A percentile compares a stretch with the other conserved stretches of the same genome.
Conservation (phyloP, 257 asterid species). For the Plantago ovata region DNA sequence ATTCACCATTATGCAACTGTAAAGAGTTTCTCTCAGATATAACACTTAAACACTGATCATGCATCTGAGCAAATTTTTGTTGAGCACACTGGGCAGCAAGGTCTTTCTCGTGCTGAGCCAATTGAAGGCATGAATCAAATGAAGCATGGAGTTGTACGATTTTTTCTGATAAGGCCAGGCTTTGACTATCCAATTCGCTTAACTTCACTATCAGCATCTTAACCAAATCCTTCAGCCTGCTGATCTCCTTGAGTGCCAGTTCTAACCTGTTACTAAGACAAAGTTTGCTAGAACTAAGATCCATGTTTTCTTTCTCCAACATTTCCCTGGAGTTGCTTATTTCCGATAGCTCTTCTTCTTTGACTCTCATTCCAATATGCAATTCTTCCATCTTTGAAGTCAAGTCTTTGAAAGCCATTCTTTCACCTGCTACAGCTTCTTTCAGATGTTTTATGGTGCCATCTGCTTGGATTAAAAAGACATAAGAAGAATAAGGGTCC, state of each 20-base stretch:
- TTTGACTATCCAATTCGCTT: slow-evolving; percentile 69
- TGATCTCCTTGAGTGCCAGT: slow-evolving; percentile 55
- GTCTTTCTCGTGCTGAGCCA: slow-evolving; percentile 63
- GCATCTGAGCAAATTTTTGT: slow-evolving; percentile 57
- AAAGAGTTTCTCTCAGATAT: slow-evolving; percentile 61
- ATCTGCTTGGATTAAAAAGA: slow-evolving; percentile 43
- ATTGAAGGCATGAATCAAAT: slow-evolving; percentile 60
- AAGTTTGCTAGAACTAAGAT: slow-evolving; percentile 47
- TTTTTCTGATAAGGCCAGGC: slow-evolving; percentile 54
- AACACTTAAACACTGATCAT: slow-evolving; percentile 36
- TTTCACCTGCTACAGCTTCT: slow-evolving; percentile 52
- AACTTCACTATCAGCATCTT: slow-evolving; percentile 53
- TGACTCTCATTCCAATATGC: slow-evolving; percentile 54
- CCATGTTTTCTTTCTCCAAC: slow-evolving; percentile 55
- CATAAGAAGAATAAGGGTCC: slow-evolving; percentile 4
- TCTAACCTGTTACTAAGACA: slow-evolving; percentile 49
- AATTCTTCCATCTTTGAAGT: slow-evolving; percentile 57
- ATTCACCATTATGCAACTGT: slow-evolving; percentile 50
- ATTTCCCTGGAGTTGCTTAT: slow-evolving; percentile 48
- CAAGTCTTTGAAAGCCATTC: slow-evolving; percentile 47
- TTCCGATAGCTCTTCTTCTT: slow-evolving; percentile 52
- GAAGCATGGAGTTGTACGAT: slow-evolving; percentile 56
- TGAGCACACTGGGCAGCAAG: slow-evolving; percentile 64
- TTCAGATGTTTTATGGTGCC: slow-evolving; percentile 50
- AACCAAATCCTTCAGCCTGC: slow-evolving; percentile 64